These are phyloP conservation scores for Thuidium tamariscinum DNA, from an alignment of 225 moss, liverwort and hornwort genomes.

Conservation along the genomic window DNA sequence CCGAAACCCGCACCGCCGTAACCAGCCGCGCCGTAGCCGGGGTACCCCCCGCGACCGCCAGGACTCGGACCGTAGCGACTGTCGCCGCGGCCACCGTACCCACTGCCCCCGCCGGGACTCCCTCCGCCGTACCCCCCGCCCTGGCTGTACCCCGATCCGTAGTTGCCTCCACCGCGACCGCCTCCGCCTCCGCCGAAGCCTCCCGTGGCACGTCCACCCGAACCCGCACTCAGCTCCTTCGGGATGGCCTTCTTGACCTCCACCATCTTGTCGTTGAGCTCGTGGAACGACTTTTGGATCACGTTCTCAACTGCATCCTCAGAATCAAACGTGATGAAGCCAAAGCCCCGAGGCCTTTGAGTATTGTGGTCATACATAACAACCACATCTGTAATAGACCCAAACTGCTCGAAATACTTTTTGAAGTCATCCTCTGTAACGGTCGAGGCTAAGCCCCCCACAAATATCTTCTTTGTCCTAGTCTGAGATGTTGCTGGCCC, in stretches of 20 bases:
- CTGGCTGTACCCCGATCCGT: slow-evolving; percentile 75
- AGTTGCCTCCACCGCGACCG: slow-evolving; percentile 55
- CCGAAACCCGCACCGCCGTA: slow-evolving; percentile 53
- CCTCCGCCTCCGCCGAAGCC: slow-evolving; percentile 47
- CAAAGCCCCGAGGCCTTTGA: slow-evolving; percentile 95
- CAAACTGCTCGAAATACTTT: slow-evolving; percentile 99
- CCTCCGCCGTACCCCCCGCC: slow-evolving; percentile 53
- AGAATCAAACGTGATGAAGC: slow-evolving; percentile 98
- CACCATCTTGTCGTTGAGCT: slow-evolving; percentile 83
- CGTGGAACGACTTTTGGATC: slow-evolving; percentile 70
- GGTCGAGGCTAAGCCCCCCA: slow-evolving; percentile 97
- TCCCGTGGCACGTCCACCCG: slow-evolving; percentile 21
- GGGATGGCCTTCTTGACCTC: slow-evolving; percentile 72
- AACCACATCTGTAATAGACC: slow-evolving; percentile 97
- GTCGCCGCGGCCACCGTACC: slow-evolving; percentile 83
- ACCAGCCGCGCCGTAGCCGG: slow-evolving; percentile 37
- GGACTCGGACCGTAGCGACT: slow-evolving; percentile 69
- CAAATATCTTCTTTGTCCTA: slow-evolving; percentile 99
- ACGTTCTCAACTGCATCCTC: slow-evolving; percentile 99
- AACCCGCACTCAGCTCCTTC: slow-evolving; percentile 56
- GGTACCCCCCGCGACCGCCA: slow-evolving; percentile 60
- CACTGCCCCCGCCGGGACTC: slow-evolving; percentile 77
- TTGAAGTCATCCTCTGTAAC: slow-evolving; percentile 99
- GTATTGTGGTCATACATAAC: slow-evolving; percentile 99
- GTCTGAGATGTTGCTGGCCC: slow-evolving; percentile 80